phyloP scores from a whole-genome alignment of 805 yeast species.

The Barnettozyma sucrosica region DNA sequence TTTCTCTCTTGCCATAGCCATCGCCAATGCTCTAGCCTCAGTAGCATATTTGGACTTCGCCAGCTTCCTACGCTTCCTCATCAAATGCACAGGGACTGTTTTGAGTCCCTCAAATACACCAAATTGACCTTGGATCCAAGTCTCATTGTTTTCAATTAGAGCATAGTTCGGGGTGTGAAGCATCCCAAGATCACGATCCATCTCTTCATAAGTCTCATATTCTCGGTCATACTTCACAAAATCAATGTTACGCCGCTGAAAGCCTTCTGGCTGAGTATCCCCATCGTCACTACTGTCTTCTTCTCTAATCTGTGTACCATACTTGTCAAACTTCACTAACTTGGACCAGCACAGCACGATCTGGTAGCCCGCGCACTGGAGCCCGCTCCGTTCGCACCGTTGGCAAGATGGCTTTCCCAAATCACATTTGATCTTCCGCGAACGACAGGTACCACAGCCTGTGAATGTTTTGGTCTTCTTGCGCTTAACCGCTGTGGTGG shows the following conservation, averaged over 20 bases:
- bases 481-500: constrained; percentile 6
- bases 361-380: constrained; percentile 77
- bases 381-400: constrained; percentile 62
- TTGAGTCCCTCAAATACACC: constrained; percentile 62
- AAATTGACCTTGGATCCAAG: constrained; percentile 68
- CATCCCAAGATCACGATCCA: constrained; percentile 62
- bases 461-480: constrained; percentile 66
- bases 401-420: constrained; percentile 60
- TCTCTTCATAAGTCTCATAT: constrained; percentile 73
- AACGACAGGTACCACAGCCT: constrained; percentile 86
- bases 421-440: constrained; percentile 78
- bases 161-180: constrained; percentile 46
- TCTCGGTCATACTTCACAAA: constrained; percentile 67
- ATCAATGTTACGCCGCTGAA: constrained; percentile 65
- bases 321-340: constrained; percentile 45
- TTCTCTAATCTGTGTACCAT: constrained; percentile 33
- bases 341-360: constrained; percentile 72
- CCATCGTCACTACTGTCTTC: constrained; percentile 15
- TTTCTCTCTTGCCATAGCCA: neutral
- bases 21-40: constrained; percentile 8
- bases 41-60: constrained; percentile 21
- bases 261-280: constrained; percentile 42
- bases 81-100: constrained; percentile 16
- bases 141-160: constrained; percentile 35
- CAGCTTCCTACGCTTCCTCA: constrained; percentile 23